Evolutionary conservation across 2,329 filamentous ascomycete genomes (phyloP), one percentile per base, ranked within the genome.

Genomic region (Onygenales sp.): DNA sequence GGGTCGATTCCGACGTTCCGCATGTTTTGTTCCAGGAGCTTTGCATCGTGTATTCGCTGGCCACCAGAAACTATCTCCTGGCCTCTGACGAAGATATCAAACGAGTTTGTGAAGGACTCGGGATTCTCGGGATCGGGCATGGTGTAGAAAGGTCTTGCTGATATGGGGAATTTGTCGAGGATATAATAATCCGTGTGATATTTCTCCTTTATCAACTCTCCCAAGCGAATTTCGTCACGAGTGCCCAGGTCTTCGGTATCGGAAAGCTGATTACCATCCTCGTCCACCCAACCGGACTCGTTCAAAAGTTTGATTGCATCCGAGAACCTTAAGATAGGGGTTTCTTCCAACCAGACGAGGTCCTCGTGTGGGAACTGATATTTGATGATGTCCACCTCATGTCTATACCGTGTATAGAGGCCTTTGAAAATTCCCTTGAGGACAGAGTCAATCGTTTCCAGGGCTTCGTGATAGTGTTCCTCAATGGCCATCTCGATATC

Each of bases 401-500:
- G 78, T 52, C 81, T 77, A 66, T 82, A 85, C 44, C 80, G 80
- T 54, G 78, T 75, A 65, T 91, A 89, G 50, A 92, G 74, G 14
- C 82, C 84, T 56, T 79, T 78, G 73, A 89, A 84, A 49, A 95
- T 88, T 53, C 79, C 75, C 74, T 95, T 95, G 67, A 96, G 83
- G 56, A 87, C 85, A 11, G 79, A 77, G 64, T 96, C 91, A 46
- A 96, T 80, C 8, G 87, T 77, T 39, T 83, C 77, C 34, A 96
- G 79, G 49, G 91, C 87, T 70, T 96, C 91, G 63, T 95, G 86
- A 67, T 96, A 95, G 68, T 94, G 85, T 61, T 87, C 83, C 49
- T 90, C 85, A 58, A 96, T 88, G 2, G 85, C 80, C 92, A 96
- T 96, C 66, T 96, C 91, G 14, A 96, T 70, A 77, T 96, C 91